Conservation (phyloP, 2,329 filamentous ascomycete genomes). For the Alternaria infectoria region DNA sequence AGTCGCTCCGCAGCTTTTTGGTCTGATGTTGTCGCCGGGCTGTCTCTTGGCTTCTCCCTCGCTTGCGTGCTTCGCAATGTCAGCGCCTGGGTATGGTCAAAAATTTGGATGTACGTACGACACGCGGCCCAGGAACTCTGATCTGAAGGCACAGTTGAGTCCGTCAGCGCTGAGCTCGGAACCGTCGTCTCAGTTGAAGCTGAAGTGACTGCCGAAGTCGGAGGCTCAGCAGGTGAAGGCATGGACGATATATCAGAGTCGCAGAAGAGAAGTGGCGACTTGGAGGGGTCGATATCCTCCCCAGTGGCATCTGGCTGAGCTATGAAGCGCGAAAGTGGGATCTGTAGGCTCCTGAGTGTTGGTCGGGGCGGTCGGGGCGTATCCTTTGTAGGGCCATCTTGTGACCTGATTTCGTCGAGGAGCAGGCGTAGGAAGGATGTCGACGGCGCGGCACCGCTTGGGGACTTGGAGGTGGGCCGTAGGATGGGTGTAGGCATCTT, state of each 20-base stretch:
- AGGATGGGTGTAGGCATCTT: conserved; percentile 35
- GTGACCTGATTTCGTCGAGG: conserved; percentile 33
- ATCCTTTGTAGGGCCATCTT: neutral
- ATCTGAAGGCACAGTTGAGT: neutral
- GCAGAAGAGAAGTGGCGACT: conserved; percentile 26
- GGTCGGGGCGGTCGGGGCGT: neutral
- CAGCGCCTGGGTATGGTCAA: neutral
- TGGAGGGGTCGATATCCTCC: neutral
- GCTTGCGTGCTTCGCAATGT: neutral
- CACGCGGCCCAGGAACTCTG: neutral
- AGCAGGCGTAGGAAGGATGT: conserved; percentile 32
- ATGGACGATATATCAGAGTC: conserved; percentile 22
- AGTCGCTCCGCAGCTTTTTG: neutral
- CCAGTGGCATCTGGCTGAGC: neutral
- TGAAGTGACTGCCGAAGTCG: conserved; percentile 21
- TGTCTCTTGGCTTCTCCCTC: neutral
- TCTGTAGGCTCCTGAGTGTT: conserved; percentile 4
- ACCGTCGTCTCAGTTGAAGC: conserved; percentile 5
- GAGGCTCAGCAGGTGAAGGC: conserved; percentile 19
- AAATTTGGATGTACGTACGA: conserved; percentile 4
- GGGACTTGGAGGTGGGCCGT: conserved; percentile 6
- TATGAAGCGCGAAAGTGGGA: conserved; percentile 1
- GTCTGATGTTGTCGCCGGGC: neutral
- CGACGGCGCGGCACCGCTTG: conserved; percentile 16
- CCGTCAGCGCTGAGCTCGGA: neutral